Conservation (phyloP, 2,329 filamentous ascomycete species). For the Claviceps spartinae region DNA sequence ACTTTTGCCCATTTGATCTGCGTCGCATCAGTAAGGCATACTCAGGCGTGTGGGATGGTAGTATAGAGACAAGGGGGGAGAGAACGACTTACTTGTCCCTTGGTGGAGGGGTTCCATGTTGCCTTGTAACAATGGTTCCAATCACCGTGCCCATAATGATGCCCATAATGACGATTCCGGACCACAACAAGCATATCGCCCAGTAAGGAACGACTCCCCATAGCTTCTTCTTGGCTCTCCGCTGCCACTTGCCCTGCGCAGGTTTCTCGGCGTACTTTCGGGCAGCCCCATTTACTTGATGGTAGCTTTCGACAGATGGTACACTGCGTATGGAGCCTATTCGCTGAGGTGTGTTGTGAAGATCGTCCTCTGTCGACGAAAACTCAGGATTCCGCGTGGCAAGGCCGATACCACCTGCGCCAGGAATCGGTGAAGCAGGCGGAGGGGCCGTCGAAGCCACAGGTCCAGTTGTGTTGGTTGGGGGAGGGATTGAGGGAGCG, state of each 20-base stretch:
- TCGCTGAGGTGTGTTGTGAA: slow-evolving; percentile 28
- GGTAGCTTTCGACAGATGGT: slow-evolving; percentile 26
- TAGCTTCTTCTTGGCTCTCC: slow-evolving; percentile 37
- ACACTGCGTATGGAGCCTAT: slow-evolving; percentile 40
- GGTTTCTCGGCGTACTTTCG: slow-evolving; percentile 33
- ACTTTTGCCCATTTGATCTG: slow-evolving; percentile 13
- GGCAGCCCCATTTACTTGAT: slow-evolving; percentile 40
- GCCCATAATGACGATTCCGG: slow-evolving; percentile 37
- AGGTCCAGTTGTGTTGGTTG: not conserved
- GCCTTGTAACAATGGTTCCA: slow-evolving; percentile 12
- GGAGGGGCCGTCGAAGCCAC: not conserved
- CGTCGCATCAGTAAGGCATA: not conserved
- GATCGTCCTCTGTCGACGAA: slow-evolving; percentile 39
- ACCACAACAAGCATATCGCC: slow-evolving; percentile 38
- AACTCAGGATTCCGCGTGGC: slow-evolving; percentile 51
- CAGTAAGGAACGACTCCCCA: slow-evolving; percentile 49
- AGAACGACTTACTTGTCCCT: slow-evolving; percentile 13
- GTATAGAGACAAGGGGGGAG: not conserved
- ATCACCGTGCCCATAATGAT: slow-evolving; percentile 42
- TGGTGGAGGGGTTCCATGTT: slow-evolving; percentile 1
- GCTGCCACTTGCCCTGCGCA: slow-evolving; percentile 35
- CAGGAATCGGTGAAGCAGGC: slow-evolving; percentile 25
- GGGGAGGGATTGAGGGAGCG: not conserved
- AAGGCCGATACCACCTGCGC: slow-evolving; percentile 48
- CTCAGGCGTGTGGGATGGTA: not conserved